Conservation (phyloP, 78 protist genomes). For the Monocercomonoides exilis region DNA sequence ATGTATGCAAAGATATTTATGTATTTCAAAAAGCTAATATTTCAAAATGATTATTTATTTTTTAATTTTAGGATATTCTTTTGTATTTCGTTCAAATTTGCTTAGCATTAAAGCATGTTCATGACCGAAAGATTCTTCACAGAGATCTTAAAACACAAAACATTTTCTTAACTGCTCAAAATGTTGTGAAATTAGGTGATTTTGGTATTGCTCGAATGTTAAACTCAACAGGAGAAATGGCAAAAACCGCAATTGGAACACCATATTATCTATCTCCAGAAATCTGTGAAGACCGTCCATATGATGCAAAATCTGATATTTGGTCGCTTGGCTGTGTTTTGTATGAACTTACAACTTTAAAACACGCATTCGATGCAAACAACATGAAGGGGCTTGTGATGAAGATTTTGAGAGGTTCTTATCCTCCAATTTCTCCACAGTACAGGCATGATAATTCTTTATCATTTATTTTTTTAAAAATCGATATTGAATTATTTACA, state of each 20-base stretch:
- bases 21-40: too few relatives aligned
- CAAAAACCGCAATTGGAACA: conserved; percentile 60
- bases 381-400: conserved; percentile 58
- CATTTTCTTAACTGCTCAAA: conserved; percentile 54
- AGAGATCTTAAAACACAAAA: conserved; percentile 72
- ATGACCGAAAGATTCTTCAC: conserved; percentile 65
- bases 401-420: conserved; percentile 69
- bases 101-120: conserved; percentile 63
- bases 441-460: not conserved
- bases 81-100: conserved; percentile 56
- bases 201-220: conserved; percentile 84
- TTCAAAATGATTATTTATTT: not conserved
- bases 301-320: conserved; percentile 42
- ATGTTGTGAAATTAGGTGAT: conserved; percentile 76
- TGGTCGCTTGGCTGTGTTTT: conserved; percentile 59
- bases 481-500: too few relatives aligned
- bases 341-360: conserved; percentile 69
- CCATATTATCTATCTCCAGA: conserved; percentile 84
- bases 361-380: conserved; percentile 73
- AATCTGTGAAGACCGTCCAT: conserved; percentile 39
- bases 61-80: not conserved
- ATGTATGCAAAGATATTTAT: not conserved
- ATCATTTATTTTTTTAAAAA: too few relatives aligned
- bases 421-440: conserved; percentile 53
- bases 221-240: conserved; percentile 36